Evolutionary conservation across 179 eudicot genomes (phyloP), one percentile per base, ranked within the genome.

Genomic region (Silene noctiflora): DNA sequence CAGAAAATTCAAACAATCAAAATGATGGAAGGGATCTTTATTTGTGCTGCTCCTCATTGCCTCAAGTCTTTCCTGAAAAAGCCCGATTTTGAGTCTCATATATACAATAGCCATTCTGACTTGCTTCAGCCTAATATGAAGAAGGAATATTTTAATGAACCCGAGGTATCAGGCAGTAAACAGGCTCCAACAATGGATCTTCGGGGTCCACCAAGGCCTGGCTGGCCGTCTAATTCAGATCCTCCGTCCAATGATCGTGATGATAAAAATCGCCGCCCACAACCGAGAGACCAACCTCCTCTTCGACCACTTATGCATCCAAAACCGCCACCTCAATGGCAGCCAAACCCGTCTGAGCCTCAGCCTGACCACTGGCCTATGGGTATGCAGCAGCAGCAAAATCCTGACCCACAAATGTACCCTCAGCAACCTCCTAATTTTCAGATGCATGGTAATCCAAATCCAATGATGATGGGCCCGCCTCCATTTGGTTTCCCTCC

Each of bases 1-100:
- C 97, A 93, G 74, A 95, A 95, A 85, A 95, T 95, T 62, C 99
- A 95, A 80, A 91, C 97, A 14, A 89, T 93, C 77, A 95, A 91
- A 84, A 78, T 93, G 92, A 87, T 90, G 93, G 99, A 96, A 83
- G 98, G 99, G 48, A 88, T 96, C 60, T 90, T 76, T 72, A 62
- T 96, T 60, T 96, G 99, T 83, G 98, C 98, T n/a, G 99, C 98
- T 69, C 98, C 99, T 29, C 98, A 89, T 64, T 96, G 99, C 75
- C 92, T 95, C 76, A 93, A 89, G 70, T 93, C 99, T 60, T 96
- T 90, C 75, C 79, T 93, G 4, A 91, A 90, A 74, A 93, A 85
- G 85, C 19, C 83, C 13, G 99, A 93, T 4, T 93, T 96, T 75
- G 98, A 91, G 77, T 80, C 90, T 67, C 99, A 96, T 73, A 85